These are phyloP conservation scores for Mycena metata DNA, from an alignment of 768 basidiomycete species.

Conservation along the genomic window DNA sequence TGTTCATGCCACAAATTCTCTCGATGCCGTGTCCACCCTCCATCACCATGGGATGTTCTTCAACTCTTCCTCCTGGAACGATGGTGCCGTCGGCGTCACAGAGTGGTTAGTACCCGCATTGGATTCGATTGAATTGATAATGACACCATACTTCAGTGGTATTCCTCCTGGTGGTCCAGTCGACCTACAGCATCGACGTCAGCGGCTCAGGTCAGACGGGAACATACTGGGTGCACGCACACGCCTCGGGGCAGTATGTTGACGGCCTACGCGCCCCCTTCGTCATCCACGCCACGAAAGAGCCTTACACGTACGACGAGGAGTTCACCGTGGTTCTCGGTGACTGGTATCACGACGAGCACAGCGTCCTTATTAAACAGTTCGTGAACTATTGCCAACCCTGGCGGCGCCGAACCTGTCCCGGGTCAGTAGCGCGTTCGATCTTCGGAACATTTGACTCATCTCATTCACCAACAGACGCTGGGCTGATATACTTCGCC, in stretches of 20 bases:
- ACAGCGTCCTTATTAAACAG: slow-evolving; percentile 67
- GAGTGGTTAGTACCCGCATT: slow-evolving; percentile 73
- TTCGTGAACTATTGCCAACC: slow-evolving; percentile 83
- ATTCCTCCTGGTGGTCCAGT: slow-evolving; percentile 80
- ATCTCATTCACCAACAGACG: slow-evolving; percentile 59
- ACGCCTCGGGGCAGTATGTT: slow-evolving; percentile 73
- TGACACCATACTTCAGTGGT: slow-evolving; percentile 61
- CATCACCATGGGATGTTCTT: slow-evolving; percentile 98
- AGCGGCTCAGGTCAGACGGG: slow-evolving; percentile 80
- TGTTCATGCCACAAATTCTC: slow-evolving; percentile 81
- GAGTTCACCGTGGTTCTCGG: slow-evolving; percentile 89
- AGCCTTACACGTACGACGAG: slow-evolving; percentile 85
- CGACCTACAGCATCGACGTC: slow-evolving; percentile 83
- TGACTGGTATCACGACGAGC: slow-evolving; percentile 94
- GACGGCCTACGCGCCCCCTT: slow-evolving; percentile 94
- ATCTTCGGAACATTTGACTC: background rate
- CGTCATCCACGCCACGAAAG: slow-evolving; percentile 76
- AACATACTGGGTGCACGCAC: slow-evolving; percentile 86
- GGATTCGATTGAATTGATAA: background rate
- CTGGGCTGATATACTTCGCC: slow-evolving; percentile 86
- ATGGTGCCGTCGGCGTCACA: slow-evolving; percentile 85
- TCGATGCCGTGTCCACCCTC: slow-evolving; percentile 76
- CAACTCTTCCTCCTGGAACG: slow-evolving; percentile 88
- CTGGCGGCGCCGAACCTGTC: slow-evolving; percentile 89
- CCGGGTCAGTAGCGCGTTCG: slow-evolving; percentile 64